Percentiles rank a stretch among this genome's conserved stretches.
These are phyloP conservation scores for Backusella psychrophila DNA, from an alignment of 192 early-diverging fungal species.

Conservation along the genomic window DNA sequence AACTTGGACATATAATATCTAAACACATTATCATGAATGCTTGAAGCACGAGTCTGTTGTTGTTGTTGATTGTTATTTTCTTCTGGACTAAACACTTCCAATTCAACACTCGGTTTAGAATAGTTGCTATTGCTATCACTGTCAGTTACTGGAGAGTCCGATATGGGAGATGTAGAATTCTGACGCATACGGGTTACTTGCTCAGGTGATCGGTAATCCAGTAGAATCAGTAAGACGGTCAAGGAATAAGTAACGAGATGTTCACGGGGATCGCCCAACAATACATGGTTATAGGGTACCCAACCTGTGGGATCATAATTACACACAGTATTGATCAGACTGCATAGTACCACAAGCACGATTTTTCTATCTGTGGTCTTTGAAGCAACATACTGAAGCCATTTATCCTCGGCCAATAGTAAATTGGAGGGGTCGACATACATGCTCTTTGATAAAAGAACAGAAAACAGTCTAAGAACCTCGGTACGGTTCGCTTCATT, in stretches of 20 bases:
- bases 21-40: slow-evolving; percentile 66
- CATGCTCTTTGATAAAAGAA: slow-evolving; percentile 78
- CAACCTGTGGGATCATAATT: slow-evolving; percentile 85
- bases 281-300: slow-evolving; percentile 87
- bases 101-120: slow-evolving; percentile 2
- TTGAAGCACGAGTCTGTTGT: not conserved
- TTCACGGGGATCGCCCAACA: slow-evolving; percentile 73
- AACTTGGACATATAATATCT: slow-evolving; percentile 76
- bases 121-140: not conserved
- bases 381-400: slow-evolving; percentile 52
- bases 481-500: slow-evolving; percentile 76
- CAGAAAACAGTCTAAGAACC: slow-evolving; percentile 71
- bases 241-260: slow-evolving; percentile 69
- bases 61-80: not conserved
- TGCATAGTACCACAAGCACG: slow-evolving; percentile 78
- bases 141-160: not conserved
- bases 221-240: slow-evolving; percentile 63
- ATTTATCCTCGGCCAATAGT: slow-evolving; percentile 52
- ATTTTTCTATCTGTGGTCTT: slow-evolving; percentile 61
- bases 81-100: not conserved
- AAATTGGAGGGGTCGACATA: slow-evolving; percentile 61
- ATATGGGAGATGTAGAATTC: not conserved
- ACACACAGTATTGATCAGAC: slow-evolving; percentile 79
- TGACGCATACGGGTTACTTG: slow-evolving; percentile 14
- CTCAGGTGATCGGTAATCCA: slow-evolving; percentile 65